Conservation (phyloP, 257 asterid species). For the Nicotiana tomentosiformis region DNA sequence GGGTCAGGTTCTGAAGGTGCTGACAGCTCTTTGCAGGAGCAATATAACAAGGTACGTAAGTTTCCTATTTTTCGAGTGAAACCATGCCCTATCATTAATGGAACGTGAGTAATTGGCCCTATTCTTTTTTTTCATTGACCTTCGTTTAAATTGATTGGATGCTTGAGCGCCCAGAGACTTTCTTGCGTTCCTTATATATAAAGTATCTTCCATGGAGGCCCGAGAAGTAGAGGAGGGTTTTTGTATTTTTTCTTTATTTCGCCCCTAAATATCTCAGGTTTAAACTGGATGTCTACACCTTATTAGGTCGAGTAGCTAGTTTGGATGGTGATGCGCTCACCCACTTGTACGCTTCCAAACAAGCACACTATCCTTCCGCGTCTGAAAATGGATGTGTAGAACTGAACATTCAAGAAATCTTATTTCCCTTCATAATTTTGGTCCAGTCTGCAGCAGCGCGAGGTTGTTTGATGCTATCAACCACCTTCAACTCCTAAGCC, state of each 20-base stretch:
- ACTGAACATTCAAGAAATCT: neutral
- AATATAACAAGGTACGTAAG: slow-evolving; percentile 45
- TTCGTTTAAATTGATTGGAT: neutral
- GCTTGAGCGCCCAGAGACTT: neutral
- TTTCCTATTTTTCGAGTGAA: neutral
- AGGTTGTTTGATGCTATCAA: neutral
- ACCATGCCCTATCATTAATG: neutral
- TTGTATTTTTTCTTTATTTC: neutral
- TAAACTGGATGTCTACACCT: neutral
- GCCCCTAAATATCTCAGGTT: neutral
- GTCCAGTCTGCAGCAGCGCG: neutral
- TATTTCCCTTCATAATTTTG: neutral
- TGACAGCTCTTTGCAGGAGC: slow-evolving; percentile 25
- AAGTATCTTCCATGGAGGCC: neutral
- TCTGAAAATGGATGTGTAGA: neutral
- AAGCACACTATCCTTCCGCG: neutral
- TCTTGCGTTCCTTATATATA: neutral
- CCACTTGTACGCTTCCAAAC: neutral
- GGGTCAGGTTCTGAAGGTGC: slow-evolving; percentile 80
- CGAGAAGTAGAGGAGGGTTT: neutral
- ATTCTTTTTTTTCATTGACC: neutral
- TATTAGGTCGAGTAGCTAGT: neutral
- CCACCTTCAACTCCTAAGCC: neutral
- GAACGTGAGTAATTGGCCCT: neutral
- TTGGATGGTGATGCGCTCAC: neutral